Evolutionary conservation across 257 asterid genomes (phyloP).

Genomic region (Sherardia arvensis): DNA sequence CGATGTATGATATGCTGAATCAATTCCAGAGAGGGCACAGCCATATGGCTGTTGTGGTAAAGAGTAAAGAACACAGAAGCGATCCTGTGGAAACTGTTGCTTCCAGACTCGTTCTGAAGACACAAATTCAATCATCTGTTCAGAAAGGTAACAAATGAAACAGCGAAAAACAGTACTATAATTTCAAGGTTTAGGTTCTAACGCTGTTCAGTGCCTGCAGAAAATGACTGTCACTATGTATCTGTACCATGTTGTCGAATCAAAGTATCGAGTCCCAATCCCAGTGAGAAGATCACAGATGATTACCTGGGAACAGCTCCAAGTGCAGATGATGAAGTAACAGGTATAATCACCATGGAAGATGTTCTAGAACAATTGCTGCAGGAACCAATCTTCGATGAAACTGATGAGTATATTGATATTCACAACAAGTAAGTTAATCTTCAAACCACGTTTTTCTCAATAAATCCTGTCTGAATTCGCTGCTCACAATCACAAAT

Average conservation of each 20-base stretch:
- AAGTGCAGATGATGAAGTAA: constrained; percentile 36
- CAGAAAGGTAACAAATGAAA: constrained; percentile 17
- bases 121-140: constrained; percentile 14
- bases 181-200: neutral
- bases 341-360: constrained; percentile 68
- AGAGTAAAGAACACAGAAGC: constrained; percentile 12
- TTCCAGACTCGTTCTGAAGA: constrained; percentile 14
- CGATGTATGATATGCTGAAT: constrained; percentile 51
- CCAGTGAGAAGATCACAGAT: constrained; percentile 15
- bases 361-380: constrained; percentile 61
- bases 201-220: constrained; percentile 10
- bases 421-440: constrained; percentile 42
- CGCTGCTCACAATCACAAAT: neutral
- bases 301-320: constrained; percentile 16
- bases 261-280: constrained; percentile 6
- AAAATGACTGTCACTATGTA: constrained; percentile 5
- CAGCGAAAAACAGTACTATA: neutral
- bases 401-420: constrained; percentile 54
- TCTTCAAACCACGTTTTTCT: neutral
- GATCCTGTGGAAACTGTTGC: constrained; percentile 9
- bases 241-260: constrained; percentile 1
- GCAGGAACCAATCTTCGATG: constrained; percentile 61
- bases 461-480: neutral
- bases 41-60: constrained; percentile 62
- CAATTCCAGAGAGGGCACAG: constrained; percentile 50